Conservation (phyloP, 306 rosid genomes). For the Biancaea sappan region DNA sequence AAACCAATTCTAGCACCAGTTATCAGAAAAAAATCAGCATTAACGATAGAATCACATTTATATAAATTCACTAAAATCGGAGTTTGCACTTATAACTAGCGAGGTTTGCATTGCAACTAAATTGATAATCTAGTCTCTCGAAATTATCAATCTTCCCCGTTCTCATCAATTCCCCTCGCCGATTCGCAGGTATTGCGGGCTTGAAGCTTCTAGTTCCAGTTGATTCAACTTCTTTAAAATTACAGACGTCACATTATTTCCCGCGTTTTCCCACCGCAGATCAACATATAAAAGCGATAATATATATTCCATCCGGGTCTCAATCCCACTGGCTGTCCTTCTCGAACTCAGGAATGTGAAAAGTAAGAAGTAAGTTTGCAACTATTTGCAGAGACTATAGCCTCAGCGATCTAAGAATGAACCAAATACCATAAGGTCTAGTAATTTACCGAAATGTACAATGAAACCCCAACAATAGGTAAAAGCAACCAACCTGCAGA, state of each 20-base stretch:
- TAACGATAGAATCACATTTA: slow-evolving; percentile 12
- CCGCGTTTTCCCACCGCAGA: slow-evolving; percentile 15
- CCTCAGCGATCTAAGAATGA: slow-evolving; percentile 27
- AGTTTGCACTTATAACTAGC: background rate
- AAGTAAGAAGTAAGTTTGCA: background rate
- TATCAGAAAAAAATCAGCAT: background rate
- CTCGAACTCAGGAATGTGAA: background rate
- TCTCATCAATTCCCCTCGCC: background rate
- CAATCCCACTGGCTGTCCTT: background rate
- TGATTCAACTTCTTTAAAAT: background rate
- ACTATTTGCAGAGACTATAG: background rate
- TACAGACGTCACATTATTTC: background rate
- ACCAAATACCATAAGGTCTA: background rate
- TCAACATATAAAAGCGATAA: slow-evolving; percentile 25
- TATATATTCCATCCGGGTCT: slow-evolving; percentile 13
- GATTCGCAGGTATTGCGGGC: background rate
- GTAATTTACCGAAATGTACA: slow-evolving; percentile 30
- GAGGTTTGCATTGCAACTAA: background rate
- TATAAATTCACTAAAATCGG: background rate
- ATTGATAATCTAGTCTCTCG: background rate
- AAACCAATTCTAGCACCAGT: slow-evolving; percentile 9
- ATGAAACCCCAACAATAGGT: background rate
- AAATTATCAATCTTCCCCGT: background rate
- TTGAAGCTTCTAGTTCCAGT: background rate
- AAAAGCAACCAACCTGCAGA: slow-evolving; percentile 41